phyloP scores from a whole-genome alignment of 768 basidiomycete genomes.

The Macrolepiota fuliginosa region DNA sequence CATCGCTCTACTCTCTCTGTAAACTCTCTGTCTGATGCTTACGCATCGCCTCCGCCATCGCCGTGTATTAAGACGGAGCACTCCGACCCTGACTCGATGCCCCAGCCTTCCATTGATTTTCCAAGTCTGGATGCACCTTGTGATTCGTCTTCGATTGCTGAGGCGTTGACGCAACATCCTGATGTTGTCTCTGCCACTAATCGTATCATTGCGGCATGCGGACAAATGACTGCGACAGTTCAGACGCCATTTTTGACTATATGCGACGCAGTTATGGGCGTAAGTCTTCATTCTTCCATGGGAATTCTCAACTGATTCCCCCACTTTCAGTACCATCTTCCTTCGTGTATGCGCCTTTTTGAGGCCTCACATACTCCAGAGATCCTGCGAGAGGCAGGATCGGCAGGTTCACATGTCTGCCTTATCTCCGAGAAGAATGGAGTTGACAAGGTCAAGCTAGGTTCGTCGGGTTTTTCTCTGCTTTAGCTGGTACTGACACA shows the following conservation, averaged over 20 bases:
- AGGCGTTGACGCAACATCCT: constrained; percentile 59
- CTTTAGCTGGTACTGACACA: neutral
- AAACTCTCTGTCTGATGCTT: constrained; percentile 21
- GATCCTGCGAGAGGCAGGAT: constrained; percentile 64
- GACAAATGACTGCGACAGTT: constrained; percentile 62
- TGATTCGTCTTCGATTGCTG: constrained; percentile 43
- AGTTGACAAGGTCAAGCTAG: constrained; percentile 48
- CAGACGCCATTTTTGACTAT: constrained; percentile 69
- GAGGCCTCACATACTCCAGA: constrained; percentile 73
- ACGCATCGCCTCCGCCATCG: constrained; percentile 32
- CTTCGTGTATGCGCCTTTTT: constrained; percentile 69
- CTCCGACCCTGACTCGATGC: neutral
- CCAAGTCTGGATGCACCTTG: constrained; percentile 53
- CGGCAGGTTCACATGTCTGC: constrained; percentile 47
- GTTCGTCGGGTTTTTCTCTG: constrained; percentile 27
- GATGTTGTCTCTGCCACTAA: constrained; percentile 57
- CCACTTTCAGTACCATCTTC: constrained; percentile 62
- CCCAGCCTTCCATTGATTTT: constrained; percentile 40
- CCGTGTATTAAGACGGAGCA: constrained; percentile 23
- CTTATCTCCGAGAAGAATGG: constrained; percentile 42
- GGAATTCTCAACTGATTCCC: neutral
- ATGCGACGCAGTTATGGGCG: constrained; percentile 71
- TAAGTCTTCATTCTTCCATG: constrained; percentile 28
- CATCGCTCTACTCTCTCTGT: constrained; percentile 9
- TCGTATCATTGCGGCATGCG: constrained; percentile 66